phyloP scores from a whole-genome alignment of 164 flowering plant genomes.

The Tinospora cordifolia region DNA sequence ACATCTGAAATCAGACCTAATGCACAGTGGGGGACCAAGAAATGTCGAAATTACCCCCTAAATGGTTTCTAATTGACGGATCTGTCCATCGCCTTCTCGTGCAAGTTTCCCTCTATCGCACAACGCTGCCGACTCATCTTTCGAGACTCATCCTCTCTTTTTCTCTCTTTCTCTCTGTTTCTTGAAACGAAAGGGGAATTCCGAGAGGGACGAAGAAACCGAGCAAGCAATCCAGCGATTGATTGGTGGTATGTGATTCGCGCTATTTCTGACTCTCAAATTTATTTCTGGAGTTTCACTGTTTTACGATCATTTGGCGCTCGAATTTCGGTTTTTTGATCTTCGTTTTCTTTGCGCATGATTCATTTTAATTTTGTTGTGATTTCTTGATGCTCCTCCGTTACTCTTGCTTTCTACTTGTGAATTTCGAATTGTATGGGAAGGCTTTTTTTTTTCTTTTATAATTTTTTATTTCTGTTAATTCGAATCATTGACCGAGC shows the following conservation, averaged over 20 bases:
- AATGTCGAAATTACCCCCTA: neutral
- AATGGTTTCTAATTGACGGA: neutral
- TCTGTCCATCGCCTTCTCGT: too few relatives aligned
- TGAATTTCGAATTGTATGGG: too few relatives aligned
- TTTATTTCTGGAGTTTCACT: neutral
- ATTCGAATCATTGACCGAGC: too few relatives aligned
- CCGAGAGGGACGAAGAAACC: neutral
- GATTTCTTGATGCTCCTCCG: too few relatives aligned
- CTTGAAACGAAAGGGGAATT: neutral
- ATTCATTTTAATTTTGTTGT: neutral
- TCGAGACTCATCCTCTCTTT: too few relatives aligned
- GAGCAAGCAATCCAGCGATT: neutral
- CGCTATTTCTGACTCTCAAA: neutral
- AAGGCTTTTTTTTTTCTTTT: too few relatives aligned
- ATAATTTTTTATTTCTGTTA: too few relatives aligned
- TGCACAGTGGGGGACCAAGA: too few relatives aligned
- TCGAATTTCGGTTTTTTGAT: neutral
- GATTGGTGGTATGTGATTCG: neutral
- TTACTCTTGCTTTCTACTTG: too few relatives aligned
- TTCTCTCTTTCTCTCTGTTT: neutral
- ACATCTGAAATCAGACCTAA: too few relatives aligned
- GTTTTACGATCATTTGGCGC: neutral
- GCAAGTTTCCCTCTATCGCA: too few relatives aligned
- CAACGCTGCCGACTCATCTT: neutral
- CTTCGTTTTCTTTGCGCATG: neutral